These are phyloP conservation scores for Heterobasidion irregulare DNA, from an alignment of 1,284 basidiomycete genomes.

Conservation along the genomic window DNA sequence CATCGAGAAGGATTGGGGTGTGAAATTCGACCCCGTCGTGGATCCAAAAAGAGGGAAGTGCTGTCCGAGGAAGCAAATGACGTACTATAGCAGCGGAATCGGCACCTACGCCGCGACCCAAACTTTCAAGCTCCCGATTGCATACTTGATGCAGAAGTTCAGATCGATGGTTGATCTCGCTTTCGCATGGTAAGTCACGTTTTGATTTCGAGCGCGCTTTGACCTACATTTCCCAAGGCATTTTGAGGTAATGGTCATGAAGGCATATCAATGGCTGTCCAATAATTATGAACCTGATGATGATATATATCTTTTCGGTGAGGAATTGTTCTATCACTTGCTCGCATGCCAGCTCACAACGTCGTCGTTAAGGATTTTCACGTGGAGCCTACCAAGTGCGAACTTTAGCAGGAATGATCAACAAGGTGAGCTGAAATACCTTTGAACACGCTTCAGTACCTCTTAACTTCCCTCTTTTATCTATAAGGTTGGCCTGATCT, in stretches of 20 bases:
- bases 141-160: neutral
- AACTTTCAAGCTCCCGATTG: neutral
- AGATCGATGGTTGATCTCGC: neutral
- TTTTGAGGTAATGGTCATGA: neutral
- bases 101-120: neutral
- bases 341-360: neutral
- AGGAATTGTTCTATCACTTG: neutral
- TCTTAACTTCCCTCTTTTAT: neutral
- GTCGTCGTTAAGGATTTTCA: neutral
- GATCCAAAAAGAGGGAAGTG: neutral
- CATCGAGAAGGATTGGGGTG: neutral
- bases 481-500: neutral
- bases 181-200: neutral
- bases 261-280: neutral
- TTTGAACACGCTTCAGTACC: too few relatives aligned
- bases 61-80: neutral
- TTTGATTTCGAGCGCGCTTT: neutral
- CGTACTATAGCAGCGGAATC: neutral
- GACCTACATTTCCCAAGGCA: neutral
- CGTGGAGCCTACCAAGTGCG: neutral
- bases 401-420: neutral
- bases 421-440: neutral
- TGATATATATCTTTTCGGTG: neutral
- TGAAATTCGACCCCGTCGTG: neutral
- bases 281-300: neutral